Evolutionary conservation across 192 early-diverging fungal genomes (phyloP).

Genomic region (Geranomyces variabilis): DNA sequence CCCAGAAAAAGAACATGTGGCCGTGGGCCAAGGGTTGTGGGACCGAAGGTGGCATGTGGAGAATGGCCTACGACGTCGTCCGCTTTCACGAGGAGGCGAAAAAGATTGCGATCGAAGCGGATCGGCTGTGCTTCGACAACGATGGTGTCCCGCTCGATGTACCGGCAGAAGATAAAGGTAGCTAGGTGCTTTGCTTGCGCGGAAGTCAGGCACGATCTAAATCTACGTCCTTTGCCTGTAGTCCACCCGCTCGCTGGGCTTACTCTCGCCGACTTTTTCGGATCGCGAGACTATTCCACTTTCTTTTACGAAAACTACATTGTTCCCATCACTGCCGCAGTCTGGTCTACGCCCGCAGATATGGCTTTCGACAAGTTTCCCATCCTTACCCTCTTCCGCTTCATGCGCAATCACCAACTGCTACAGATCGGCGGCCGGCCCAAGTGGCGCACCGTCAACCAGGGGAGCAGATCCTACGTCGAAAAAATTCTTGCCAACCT

Average conservation of each 20-base stretch:
- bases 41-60: slow-evolving; percentile 47
- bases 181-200: neutral
- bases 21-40: slow-evolving; percentile 20
- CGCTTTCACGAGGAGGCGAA: slow-evolving; percentile 60
- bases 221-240: neutral
- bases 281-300: slow-evolving; percentile 51
- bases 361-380: slow-evolving; percentile 61
- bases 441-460: slow-evolving; percentile 61
- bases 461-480: slow-evolving; percentile 56
- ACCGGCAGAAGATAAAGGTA: slow-evolving; percentile 6
- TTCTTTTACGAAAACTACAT: slow-evolving; percentile 68
- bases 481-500: slow-evolving; percentile 41
- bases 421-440: slow-evolving; percentile 56
- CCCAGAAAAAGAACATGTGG: slow-evolving; percentile 54
- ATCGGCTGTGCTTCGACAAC: slow-evolving; percentile 47
- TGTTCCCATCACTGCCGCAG: slow-evolving; percentile 68
- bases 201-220: too few species aligned
- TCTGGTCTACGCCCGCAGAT: slow-evolving; percentile 68
- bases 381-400: slow-evolving; percentile 62
- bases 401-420: slow-evolving; percentile 66
- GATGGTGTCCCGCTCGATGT: slow-evolving; percentile 33
- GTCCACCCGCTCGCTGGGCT: slow-evolving; percentile 43
- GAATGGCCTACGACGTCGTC: slow-evolving; percentile 57
- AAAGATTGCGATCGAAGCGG: slow-evolving; percentile 50
- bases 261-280: slow-evolving; percentile 61